These are phyloP conservation scores for Lasiosphaeria miniovina DNA, from an alignment of 495 filamentous ascomycete genomes.

Conservation along the genomic window DNA sequence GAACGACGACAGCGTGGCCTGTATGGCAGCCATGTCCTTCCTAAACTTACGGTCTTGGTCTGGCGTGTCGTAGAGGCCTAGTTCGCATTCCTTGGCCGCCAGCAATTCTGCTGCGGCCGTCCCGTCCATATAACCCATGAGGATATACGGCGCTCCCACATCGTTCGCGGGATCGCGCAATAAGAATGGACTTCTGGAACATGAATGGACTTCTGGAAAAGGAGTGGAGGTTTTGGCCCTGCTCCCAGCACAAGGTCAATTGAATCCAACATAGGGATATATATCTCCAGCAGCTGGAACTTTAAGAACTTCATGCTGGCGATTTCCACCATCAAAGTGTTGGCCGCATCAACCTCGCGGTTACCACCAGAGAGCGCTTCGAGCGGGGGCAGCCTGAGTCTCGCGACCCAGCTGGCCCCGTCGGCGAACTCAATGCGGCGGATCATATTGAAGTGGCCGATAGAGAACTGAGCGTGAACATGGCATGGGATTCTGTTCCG, in stretches of 20 bases:
- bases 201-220: not conserved
- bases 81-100: not conserved
- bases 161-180: not conserved
- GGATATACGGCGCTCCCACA: not conserved
- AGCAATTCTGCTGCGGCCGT: not conserved
- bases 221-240: constrained; percentile 3
- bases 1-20: constrained; percentile 5
- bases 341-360: not conserved
- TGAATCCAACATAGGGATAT: not conserved
- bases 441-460: constrained; percentile 8
- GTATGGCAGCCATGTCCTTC: constrained; percentile 2
- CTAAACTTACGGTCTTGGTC: constrained; percentile 6
- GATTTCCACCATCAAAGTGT: not conserved
- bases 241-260: not conserved
- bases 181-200: not conserved
- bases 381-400: not conserved
- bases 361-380: not conserved
- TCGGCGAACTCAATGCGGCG: constrained; percentile 1
- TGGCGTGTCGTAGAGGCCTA: not conserved
- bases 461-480: not conserved
- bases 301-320: not conserved
- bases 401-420: not conserved
- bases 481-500: not conserved
- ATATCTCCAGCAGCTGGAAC: not conserved
- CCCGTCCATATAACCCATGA: constrained; percentile 6